Base-by-base conservation (phyloP, 2,329 filamentous ascomycete genomes). In the Calycina herbarum region DNA sequence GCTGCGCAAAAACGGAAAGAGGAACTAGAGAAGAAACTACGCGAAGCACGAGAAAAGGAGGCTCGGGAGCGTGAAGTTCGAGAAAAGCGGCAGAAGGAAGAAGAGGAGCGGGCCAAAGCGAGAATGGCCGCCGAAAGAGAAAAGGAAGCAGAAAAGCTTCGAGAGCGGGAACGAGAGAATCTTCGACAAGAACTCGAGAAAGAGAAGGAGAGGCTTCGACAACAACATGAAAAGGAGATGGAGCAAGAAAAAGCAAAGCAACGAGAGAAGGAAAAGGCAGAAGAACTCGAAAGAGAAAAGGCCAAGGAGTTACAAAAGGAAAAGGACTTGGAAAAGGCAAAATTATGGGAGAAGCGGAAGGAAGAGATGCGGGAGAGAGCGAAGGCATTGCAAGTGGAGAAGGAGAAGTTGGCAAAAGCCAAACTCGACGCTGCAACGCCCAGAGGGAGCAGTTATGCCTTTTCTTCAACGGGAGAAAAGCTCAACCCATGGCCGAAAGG, bases 401-500 rank as follows among this genome's bases (percentile, higher is more conserved):
- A 64, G 59, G 57, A 57, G n/a, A 66, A 65, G 40, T 68, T 57
- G 59, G 67, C 40, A 42, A 64, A 61, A 56, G 67, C 67, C 62
- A 71, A 73, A 62, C 64, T 66, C 20, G 63, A 65, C 42, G 56
- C 59, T 60, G 38, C 76, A 65, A 73, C 77, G 70, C 65, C 73
- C 59, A 70, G 67, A 65, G 65, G 67, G 61, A 75, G 67, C 70
- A 81, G 82, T n/a, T 89, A 89, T 72, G 86, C 87, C 65, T 89
- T 81, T 77, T 86, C 84, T 63, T 83, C 86, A 38, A 84, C 89
- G 27, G 89, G 89, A 61, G 89, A 92, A 77, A 88, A 83, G 77
- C 88, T 84, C 60, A 90, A 87, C 77, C 88, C 88, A 71, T 92
- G 89, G 85, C 88, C 89, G 5, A 86, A 84, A 72, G 87, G 84